These are phyloP conservation scores for Cercospora nicotianae DNA, from an alignment of 2,329 filamentous ascomycete genomes.

Conservation along the genomic window DNA sequence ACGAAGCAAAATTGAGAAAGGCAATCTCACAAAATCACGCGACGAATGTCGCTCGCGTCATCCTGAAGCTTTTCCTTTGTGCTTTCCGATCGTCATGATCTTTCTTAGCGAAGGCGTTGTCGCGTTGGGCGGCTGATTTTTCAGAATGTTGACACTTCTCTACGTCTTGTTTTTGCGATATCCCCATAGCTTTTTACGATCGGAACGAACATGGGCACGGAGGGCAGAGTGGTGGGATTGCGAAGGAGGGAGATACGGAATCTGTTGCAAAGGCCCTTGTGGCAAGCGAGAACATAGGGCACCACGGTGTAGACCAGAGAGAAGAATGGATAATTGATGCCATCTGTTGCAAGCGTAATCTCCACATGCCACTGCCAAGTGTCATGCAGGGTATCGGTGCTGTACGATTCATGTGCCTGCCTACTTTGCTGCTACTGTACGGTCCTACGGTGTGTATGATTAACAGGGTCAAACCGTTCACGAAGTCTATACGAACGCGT, in stretches of 20 bases:
- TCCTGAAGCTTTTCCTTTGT: background rate
- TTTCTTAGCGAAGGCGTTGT: constrained; percentile 2
- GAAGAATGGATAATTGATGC: background rate
- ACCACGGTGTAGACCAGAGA: too few relatives aligned
- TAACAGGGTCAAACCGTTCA: background rate
- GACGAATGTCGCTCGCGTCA: background rate
- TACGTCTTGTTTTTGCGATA: background rate
- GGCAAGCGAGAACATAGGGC: background rate
- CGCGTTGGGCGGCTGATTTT: background rate
- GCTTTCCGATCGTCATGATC: background rate
- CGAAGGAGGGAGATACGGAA: background rate
- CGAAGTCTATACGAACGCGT: background rate
- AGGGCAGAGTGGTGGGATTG: background rate
- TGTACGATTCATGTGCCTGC: background rate
- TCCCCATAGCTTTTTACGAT: background rate
- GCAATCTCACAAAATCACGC: background rate
- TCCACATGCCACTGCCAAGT: background rate
- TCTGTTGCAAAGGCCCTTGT: background rate
- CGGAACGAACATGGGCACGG: background rate
- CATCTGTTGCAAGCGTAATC: background rate
- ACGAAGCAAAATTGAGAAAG: background rate
- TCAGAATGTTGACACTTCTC: background rate
- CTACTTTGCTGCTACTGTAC: background rate
- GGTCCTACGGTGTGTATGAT: background rate
- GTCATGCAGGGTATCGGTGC: background rate